phyloP scores from a whole-genome alignment of 139 green algal species.

The Chlorella sp. region DNA sequence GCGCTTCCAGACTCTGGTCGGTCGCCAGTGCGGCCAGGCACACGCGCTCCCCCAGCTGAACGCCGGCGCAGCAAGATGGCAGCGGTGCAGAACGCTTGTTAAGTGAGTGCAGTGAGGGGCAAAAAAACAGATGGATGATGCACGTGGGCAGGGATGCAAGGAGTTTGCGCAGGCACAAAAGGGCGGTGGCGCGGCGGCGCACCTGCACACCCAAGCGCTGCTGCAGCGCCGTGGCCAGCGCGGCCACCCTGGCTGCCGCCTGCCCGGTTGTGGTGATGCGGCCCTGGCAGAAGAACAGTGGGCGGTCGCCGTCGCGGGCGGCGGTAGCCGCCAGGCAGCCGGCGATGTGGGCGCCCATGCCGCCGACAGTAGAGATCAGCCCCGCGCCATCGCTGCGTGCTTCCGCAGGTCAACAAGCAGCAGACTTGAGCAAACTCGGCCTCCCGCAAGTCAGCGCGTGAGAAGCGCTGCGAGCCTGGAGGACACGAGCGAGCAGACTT shows the following conservation, averaged over 20 bases:
- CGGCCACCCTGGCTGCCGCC: conserved; percentile 33
- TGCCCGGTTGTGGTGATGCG: conserved; percentile 18
- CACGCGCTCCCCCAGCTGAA: conserved; percentile 46
- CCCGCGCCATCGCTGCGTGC: background rate
- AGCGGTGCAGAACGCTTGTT: background rate
- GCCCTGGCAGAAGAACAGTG: conserved; percentile 26
- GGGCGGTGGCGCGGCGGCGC: background rate
- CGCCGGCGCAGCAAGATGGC: background rate
- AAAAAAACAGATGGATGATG: background rate
- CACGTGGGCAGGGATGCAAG: conserved; percentile 35
- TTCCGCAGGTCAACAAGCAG: no score
- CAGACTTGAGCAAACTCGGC: no score
- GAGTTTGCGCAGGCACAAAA: conserved; percentile 34
- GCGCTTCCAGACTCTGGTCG: conserved; percentile 41
- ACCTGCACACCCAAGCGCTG: conserved; percentile 23
- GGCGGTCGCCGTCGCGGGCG: background rate
- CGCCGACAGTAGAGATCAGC: no score
- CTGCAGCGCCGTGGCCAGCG: conserved; percentile 42
- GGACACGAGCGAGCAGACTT: no score
- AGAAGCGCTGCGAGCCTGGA: no score
- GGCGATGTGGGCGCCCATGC: conserved; percentile 19
- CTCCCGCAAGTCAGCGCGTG: no score
- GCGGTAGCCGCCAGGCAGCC: conserved; percentile 14
- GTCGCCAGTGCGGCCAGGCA: conserved; percentile 45
- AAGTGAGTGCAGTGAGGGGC: background rate